A percentile compares a stretch with the other conserved stretches of the same genome.
Conservation (phyloP, 208 protist genomes). For the Trypanosoma brucei region DNA sequence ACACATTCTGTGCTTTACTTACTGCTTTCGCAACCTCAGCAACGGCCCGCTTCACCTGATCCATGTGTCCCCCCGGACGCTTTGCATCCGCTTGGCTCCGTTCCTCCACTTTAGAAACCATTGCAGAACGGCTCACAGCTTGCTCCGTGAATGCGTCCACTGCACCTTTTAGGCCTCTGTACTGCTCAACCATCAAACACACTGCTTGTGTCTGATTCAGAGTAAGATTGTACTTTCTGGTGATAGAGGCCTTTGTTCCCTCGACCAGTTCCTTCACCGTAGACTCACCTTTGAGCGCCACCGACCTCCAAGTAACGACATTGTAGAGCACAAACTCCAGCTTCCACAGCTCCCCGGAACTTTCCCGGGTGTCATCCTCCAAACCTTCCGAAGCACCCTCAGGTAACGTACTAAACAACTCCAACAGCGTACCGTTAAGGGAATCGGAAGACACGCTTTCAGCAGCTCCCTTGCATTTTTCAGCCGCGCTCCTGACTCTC, state of each 20-base stretch:
- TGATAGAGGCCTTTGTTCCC: background rate
- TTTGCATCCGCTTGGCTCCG: no score
- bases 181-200: background rate
- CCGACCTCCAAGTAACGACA: no score
- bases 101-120: no score
- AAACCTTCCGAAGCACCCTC: no score
- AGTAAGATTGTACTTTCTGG: background rate
- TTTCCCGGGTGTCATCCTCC: background rate
- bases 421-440: no score
- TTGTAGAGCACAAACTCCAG: background rate
- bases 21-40: background rate
- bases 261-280: background rate
- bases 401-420: no score
- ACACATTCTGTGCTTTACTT: background rate
- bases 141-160: no score
- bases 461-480: no score
- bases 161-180: background rate
- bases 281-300: background rate
- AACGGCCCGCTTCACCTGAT: background rate
- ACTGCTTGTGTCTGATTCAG: background rate
- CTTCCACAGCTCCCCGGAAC: background rate
- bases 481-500: no score
- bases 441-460: no score
- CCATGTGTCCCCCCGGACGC: no score
- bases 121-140: no score